Evolutionary conservation across 2,329 filamentous ascomycete species (phyloP).

Genomic region (Beauveria scarabaeidicola): DNA sequence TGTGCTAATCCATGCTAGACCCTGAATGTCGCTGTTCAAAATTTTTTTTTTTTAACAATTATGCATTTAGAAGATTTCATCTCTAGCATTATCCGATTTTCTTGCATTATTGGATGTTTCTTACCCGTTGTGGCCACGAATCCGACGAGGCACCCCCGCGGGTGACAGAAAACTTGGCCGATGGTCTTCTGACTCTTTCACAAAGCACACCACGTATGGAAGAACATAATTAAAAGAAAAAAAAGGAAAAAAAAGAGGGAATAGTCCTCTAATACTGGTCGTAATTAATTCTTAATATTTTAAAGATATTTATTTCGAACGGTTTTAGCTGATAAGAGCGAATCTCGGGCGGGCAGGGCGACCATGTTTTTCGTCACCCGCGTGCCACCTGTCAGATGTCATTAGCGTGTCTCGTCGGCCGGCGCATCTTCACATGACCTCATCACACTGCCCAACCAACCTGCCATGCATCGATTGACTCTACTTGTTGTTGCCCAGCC

Average conservation of each 20-base stretch:
- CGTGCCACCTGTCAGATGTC: slow-evolving; percentile 5
- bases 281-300: no score
- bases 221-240: no score
- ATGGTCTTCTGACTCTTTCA: no score
- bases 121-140: not conserved
- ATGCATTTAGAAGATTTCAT: no score
- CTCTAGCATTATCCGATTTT: not conserved
- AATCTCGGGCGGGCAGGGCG: no score
- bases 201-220: no score
- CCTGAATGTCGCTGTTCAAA: not conserved
- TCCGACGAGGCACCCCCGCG: not conserved
- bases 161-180: no score
- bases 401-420: not conserved
- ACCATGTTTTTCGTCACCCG: no score
- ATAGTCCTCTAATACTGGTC: no score
- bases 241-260: no score
- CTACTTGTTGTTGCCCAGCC: not conserved
- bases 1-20: not conserved
- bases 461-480: not conserved
- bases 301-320: no score
- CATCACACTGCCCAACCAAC: not conserved
- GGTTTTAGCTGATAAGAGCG: no score
- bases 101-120: not conserved
- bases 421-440: slow-evolving; percentile 4
- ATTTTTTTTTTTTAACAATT: not conserved